Conservation (phyloP, 2,329 filamentous ascomycete species). For the Fusarium sp. region DNA sequence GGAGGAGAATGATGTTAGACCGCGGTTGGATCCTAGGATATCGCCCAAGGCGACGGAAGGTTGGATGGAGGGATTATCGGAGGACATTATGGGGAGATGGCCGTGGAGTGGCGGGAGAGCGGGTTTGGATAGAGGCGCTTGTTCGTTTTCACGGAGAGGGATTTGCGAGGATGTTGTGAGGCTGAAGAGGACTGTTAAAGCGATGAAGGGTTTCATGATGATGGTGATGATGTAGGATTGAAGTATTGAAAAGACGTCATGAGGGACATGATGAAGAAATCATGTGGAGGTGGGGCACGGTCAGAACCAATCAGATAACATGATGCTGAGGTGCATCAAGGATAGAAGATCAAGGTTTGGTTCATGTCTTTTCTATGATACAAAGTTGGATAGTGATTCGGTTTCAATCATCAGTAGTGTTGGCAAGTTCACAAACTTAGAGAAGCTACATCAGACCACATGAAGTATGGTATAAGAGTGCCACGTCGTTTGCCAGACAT, state of each 20-base stretch:
- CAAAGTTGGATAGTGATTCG: no score
- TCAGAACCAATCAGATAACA: conserved; percentile 1
- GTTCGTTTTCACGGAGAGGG: conserved; percentile 18
- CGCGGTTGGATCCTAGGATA: conserved; percentile 81
- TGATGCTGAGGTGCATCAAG: neutral
- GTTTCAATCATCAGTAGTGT: no score
- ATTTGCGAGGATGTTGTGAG: conserved; percentile 21
- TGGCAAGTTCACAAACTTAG: no score
- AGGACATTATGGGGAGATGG: conserved; percentile 46
- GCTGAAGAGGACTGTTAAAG: conserved; percentile 29
- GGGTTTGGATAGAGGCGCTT: neutral
- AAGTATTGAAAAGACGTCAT: conserved; percentile 32
- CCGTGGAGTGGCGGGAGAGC: conserved; percentile 30
- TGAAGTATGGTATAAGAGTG: no score
- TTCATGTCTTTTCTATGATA: neutral
- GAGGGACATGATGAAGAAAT: conserved; percentile 2
- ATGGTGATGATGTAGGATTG: conserved; percentile 1
- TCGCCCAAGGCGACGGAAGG: conserved; percentile 80
- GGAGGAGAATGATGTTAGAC: conserved; percentile 85
- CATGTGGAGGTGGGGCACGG: neutral
- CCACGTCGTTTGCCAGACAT: no score
- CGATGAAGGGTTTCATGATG: conserved; percentile 41
- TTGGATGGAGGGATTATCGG: conserved; percentile 48
- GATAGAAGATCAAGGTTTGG: neutral
- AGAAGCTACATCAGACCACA: no score